phyloP scores from a whole-genome alignment of 257 asterid species.

The Solanum pennellii region DNA sequence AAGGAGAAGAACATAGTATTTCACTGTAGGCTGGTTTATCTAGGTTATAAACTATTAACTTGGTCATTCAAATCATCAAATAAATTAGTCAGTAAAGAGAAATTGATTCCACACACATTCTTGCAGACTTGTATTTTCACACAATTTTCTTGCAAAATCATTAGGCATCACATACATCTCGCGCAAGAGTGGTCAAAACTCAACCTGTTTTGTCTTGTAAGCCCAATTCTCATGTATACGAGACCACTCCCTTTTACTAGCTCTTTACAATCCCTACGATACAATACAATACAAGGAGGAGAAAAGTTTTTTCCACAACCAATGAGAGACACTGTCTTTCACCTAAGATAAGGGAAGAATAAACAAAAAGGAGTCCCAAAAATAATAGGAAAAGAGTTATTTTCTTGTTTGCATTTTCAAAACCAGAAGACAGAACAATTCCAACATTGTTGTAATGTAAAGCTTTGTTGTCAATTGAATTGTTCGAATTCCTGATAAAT shows the following conservation, averaged over 20 bases:
- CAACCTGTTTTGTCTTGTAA: neutral
- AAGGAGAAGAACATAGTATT: neutral
- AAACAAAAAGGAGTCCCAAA: neutral
- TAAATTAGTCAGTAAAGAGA: too few relatives aligned
- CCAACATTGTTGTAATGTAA: conserved; percentile 22
- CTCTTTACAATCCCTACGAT: neutral
- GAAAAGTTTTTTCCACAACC: neutral
- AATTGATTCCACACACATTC: too few relatives aligned
- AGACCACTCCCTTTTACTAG: neutral
- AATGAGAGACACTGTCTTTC: neutral
- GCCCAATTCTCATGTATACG: neutral
- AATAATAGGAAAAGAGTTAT: neutral
- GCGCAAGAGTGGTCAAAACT: neutral
- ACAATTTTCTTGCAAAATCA: too few relatives aligned
- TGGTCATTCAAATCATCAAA: too few relatives aligned
- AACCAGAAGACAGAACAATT: neutral
- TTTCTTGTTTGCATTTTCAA: neutral
- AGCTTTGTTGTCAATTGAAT: conserved; percentile 42
- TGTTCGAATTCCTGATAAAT: conserved; percentile 59
- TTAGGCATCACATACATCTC: neutral
- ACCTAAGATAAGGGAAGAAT: too few relatives aligned
- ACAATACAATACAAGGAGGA: neutral
- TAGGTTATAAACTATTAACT: too few relatives aligned
- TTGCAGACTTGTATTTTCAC: too few relatives aligned
- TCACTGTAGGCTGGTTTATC: too few relatives aligned